Evolutionary conservation across 768 basidiomycete species (phyloP).

Genomic region (Tubosaeta sp.): DNA sequence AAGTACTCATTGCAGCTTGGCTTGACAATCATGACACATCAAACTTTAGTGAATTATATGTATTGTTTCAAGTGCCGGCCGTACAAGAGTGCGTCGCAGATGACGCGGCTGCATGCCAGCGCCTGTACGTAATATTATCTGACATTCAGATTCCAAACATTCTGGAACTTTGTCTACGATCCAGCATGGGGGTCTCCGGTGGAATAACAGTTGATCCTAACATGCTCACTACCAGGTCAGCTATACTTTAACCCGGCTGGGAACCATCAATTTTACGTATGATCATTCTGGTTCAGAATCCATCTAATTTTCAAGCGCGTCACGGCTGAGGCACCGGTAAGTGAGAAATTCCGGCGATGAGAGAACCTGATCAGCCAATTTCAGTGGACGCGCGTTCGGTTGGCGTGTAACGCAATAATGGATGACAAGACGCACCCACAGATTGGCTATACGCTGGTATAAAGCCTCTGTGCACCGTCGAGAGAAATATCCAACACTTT

Average conservation of each 20-base stretch:
- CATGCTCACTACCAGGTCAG: neutral
- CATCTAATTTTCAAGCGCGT: neutral
- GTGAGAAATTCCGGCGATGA: neutral
- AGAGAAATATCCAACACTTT: neutral
- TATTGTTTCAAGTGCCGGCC: too few species aligned
- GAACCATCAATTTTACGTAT: neutral
- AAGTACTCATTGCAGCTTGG: too few species aligned
- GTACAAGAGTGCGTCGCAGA: too few species aligned
- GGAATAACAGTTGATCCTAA: too few species aligned
- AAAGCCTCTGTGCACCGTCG: neutral
- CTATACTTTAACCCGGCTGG: neutral
- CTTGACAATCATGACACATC: too few species aligned
- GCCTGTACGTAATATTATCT: too few species aligned
- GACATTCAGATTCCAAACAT: too few species aligned
- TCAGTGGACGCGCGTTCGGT: neutral
- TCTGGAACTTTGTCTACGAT: too few species aligned
- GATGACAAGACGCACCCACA: neutral
- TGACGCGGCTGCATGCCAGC: too few species aligned
- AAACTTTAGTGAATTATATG: too few species aligned
- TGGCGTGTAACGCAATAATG: neutral
- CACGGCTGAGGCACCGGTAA: neutral
- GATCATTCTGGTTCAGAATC: neutral
- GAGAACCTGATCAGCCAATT: neutral
- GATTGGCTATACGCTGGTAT: neutral
- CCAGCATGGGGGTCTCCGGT: too few species aligned